phyloP scores from a whole-genome alignment of 2,329 filamentous ascomycete genomes.

The Xylariaceae sp. region DNA sequence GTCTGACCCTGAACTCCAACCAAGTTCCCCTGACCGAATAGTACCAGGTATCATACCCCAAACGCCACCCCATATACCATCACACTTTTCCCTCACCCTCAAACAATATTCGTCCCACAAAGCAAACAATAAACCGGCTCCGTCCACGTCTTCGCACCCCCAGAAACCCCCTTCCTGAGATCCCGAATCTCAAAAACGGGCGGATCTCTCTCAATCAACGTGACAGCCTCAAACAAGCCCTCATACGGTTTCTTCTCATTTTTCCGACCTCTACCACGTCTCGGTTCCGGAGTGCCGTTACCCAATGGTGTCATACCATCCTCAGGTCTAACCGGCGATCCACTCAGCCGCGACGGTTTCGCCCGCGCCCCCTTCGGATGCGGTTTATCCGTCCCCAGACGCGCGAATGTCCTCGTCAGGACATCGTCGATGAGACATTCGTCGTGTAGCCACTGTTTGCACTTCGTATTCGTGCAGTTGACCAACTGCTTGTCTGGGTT shows the following conservation, averaged over 20 bases:
- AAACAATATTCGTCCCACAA: slow-evolving; percentile 45
- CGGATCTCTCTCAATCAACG: slow-evolving; percentile 38
- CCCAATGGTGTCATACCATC: slow-evolving; percentile 23
- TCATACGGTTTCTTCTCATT: slow-evolving; percentile 41
- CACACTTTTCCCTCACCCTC: slow-evolving; percentile 11
- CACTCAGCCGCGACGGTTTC: too few relatives aligned
- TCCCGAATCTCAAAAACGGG: slow-evolving; percentile 49
- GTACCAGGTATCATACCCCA: background rate
- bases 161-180: slow-evolving; percentile 42
- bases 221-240: slow-evolving; percentile 46
- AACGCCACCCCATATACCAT: background rate
- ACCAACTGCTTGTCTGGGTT: slow-evolving; percentile 58
- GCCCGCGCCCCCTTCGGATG: slow-evolving; percentile 31
- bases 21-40: background rate
- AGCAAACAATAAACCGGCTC: slow-evolving; percentile 48
- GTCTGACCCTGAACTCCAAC: background rate
- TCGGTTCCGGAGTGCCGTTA: slow-evolving; percentile 31
- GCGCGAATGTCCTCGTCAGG: slow-evolving; percentile 45
- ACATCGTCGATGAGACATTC: slow-evolving; percentile 56
- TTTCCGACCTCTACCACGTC: slow-evolving; percentile 37
- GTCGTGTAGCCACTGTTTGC: slow-evolving; percentile 58
- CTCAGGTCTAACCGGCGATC: too few relatives aligned
- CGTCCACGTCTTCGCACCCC: slow-evolving; percentile 49
- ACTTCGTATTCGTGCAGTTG: slow-evolving; percentile 50
- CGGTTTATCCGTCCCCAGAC: slow-evolving; percentile 47